These are phyloP conservation scores for Artemisia argyi DNA, from an alignment of 129 eudicot genomes.

Conservation along the genomic window DNA sequence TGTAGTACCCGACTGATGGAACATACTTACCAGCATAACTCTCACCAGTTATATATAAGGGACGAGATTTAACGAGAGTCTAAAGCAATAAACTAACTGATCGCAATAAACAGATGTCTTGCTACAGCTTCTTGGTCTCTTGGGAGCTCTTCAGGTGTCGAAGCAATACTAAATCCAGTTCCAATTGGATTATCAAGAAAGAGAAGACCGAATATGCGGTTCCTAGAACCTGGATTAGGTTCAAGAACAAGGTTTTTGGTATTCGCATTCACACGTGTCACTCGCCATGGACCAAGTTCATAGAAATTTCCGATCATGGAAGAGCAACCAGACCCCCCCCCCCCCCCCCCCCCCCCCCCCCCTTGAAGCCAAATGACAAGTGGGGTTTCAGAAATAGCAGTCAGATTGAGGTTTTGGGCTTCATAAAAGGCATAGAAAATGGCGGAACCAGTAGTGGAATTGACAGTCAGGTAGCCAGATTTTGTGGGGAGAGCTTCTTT, in stretches of 20 bases:
- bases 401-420: conserved; percentile 44
- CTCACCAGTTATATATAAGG: conserved; percentile 81
- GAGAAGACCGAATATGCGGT: conserved; percentile 62
- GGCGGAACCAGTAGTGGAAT: conserved; percentile 70
- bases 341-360: no score
- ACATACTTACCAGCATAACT: conserved; percentile 93
- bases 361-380: conserved; percentile 93
- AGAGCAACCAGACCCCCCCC: conserved; percentile 96
- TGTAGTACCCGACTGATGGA: conserved; percentile 76
- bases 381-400: conserved; percentile 59
- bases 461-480: conserved; percentile 82
- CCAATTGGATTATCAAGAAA: conserved; percentile 92
- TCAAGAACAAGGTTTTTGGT: conserved; percentile 42
- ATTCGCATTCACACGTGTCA: conserved; percentile 35
- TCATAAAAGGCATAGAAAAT: conserved; percentile 85
- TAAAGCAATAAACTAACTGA: conserved; percentile 47
- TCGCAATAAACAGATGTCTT: conserved; percentile 60
- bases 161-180: conserved; percentile 76
- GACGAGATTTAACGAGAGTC: conserved; percentile 49
- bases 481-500: conserved; percentile 77
- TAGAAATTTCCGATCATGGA: conserved; percentile 78
- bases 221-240: conserved; percentile 79
- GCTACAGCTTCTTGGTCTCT: conserved; percentile 64
- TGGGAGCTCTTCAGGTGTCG: conserved; percentile 60
- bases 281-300: conserved; percentile 85